Conservation (phyloP, 495 filamentous ascomycete species). For the Niebla homalea region DNA sequence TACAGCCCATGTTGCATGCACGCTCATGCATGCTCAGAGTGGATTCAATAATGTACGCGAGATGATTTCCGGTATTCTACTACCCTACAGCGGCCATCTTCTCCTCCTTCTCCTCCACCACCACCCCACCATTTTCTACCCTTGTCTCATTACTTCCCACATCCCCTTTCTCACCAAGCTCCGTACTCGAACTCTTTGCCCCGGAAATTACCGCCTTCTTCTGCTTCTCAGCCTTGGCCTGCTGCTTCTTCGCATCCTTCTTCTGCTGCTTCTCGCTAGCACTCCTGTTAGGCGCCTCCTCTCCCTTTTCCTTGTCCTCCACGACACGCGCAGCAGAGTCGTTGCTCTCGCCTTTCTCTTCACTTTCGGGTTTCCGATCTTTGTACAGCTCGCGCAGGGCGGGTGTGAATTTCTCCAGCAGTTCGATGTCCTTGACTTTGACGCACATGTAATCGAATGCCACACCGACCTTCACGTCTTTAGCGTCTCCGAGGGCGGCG, state of each 20-base stretch:
- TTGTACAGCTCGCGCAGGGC: slow-evolving; percentile 58
- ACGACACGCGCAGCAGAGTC: neutral
- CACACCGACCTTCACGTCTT: slow-evolving; percentile 49
- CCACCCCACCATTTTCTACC: neutral
- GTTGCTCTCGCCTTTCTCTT: slow-evolving; percentile 1
- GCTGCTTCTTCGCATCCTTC: neutral
- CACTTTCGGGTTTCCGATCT: slow-evolving; percentile 24
- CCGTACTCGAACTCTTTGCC: neutral
- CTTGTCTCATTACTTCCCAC: neutral
- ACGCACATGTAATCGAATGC: slow-evolving; percentile 86
- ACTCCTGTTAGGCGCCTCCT: neutral
- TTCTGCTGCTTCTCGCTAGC: neutral
- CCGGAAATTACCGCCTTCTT: neutral
- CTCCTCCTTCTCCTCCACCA: neutral
- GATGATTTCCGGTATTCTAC: neutral
- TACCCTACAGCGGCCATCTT: neutral
- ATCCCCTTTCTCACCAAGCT: neutral
- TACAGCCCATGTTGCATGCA: neutral
- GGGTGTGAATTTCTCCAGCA: slow-evolving; percentile 60
- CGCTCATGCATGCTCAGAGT: neutral
- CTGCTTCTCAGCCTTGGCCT: neutral
- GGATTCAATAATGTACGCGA: neutral
- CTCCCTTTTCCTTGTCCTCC: neutral
- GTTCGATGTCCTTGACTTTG: slow-evolving; percentile 63
- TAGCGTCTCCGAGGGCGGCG: neutral